Base-by-base conservation (phyloP, 805 yeast species). In the Grigorovia transvaalensis region DNA sequence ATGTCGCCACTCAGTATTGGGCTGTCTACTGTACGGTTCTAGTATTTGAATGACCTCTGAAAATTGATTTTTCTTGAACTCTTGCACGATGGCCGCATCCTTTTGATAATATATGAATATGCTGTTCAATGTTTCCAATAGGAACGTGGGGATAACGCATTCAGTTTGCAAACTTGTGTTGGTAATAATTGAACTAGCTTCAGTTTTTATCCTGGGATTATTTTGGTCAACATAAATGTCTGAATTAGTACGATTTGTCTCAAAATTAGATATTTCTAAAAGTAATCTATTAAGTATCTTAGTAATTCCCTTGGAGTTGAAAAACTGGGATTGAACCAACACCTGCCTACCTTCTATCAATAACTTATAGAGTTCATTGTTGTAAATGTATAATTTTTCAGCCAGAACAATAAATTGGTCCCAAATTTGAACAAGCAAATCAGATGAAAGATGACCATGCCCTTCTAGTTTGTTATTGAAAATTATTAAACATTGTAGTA, bases 321-420 rank as follows among this genome's bases (percentile, higher is more conserved):
- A 60, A 49, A 52, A 59, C 19, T 50, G 46, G 15, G 50, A 27
- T 20, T 49, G 47, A 11, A 53, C 50, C 29, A 65, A 46, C 4
- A 56, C 48, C n/a, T 54, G 51, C 50, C 67, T 55, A 12, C 62
- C 47, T 49, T 66, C 70, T 35, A 54, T 56, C 23, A 61, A 50
- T 19, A 63, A 46, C 29, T 56, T 50, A 44, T 57, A 63, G 4
- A 65, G 46, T 49, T 65, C 68, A 46, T 59, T 59, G 2, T 56
- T 56, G 47, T 52, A 62, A 44, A 57, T 59, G 4, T 56, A 49
- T 11, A 64, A 40, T 46, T 61, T 62, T 8, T 55, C 55, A 2
- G 59, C 48, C 50, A 65, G 45, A 5, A 48, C 44, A 4, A 60
- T 44, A 6, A 56, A 43, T 23, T 57, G 57, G 1, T 52, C 52